Evolutionary conservation across 2,329 filamentous ascomycete species (phyloP), one percentile per base, ranked within the genome.

Genomic region (Cladophialophora immunda): DNA sequence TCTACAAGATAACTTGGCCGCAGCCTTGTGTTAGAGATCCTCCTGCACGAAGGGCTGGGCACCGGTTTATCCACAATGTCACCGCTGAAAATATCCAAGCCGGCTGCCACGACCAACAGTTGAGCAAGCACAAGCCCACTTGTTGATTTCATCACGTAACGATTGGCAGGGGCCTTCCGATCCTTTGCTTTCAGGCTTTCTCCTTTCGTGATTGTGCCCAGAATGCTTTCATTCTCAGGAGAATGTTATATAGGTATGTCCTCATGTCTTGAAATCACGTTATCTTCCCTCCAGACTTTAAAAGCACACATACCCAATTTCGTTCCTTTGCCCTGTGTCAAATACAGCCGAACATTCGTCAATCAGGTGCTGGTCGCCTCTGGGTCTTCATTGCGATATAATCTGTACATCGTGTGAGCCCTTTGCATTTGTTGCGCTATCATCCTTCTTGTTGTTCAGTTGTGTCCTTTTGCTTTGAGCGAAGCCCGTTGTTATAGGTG

Each of bases 1-100:
- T 19, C 30, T 15, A 53, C 45, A 27, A 41, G 29, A 2, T 7
- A 30, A 15, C 62, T 65, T 65, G 62, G 56, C 57, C 56, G 57
- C 34, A 65, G 62, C 62, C 62, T 65, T 65, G 56, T 56, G 56
- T 60, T 32, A 38, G 56, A 65, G 62, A 64, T 47, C 50, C 25
- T 59, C 27, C 22, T 27, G 55, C 45, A 38, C 17, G 13, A 30
- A 27, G 53, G 50, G 29, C 62, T 59, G 30, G 45, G 55, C 50
- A 45, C 29, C 29, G 19, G 34, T 57, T 54, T 36, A 54, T 58
- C 62, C 54, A 60, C 34, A 27, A 32, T 50, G 17, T 53, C 50
- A 22, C 7, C n/a, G 19, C 32, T 38, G 27, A 45, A 47, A 54
- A 52, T 36, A 41, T 65, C 57, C 57, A 54, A 30, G 47, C 25